Evolutionary conservation across 1,284 basidiomycete species (phyloP).

Genomic region (Tilletia walkeri): DNA sequence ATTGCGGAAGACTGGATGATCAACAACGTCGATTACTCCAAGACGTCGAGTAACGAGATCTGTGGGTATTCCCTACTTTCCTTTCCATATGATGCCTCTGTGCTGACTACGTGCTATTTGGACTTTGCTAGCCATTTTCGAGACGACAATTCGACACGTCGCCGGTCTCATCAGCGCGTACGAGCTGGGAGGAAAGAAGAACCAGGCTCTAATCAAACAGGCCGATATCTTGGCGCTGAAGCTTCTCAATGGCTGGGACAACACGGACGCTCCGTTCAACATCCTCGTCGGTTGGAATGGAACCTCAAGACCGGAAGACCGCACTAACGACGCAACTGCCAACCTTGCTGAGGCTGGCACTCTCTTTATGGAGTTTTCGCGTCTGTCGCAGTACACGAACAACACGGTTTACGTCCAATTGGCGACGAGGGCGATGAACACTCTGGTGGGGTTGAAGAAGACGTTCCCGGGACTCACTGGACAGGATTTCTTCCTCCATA

Average conservation of each 20-base stretch:
- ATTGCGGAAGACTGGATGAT: constrained; percentile 21
- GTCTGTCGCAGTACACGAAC: constrained; percentile 38
- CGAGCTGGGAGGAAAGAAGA: constrained; percentile 41
- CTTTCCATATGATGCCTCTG: no score
- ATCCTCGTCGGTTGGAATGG: constrained; percentile 38
- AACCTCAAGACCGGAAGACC: constrained; percentile 24
- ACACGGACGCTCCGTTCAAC: constrained; percentile 43
- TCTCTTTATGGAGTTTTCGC: constrained; percentile 42
- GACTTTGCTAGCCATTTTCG: constrained; percentile 30
- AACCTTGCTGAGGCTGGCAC: constrained; percentile 45
- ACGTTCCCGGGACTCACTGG: constrained; percentile 36
- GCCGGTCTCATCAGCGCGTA: constrained; percentile 46
- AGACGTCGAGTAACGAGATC: constrained; percentile 29
- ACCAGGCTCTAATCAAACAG: constrained; percentile 39
- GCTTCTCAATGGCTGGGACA: constrained; percentile 41
- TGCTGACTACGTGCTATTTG: no score
- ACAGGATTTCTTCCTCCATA: constrained; percentile 22
- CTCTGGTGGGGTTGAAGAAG: constrained; percentile 29
- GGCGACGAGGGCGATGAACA: constrained; percentile 36
- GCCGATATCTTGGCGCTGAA: constrained; percentile 40
- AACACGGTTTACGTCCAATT: constrained; percentile 35
- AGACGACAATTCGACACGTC: constrained; percentile 49
- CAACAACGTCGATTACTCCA: constrained; percentile 37
- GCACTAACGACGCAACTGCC: constrained; percentile 19
- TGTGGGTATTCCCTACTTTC: neutral